These are phyloP conservation scores for Clarkia xantiana DNA, from an alignment of 345 rosid genomes.

Conservation along the genomic window DNA sequence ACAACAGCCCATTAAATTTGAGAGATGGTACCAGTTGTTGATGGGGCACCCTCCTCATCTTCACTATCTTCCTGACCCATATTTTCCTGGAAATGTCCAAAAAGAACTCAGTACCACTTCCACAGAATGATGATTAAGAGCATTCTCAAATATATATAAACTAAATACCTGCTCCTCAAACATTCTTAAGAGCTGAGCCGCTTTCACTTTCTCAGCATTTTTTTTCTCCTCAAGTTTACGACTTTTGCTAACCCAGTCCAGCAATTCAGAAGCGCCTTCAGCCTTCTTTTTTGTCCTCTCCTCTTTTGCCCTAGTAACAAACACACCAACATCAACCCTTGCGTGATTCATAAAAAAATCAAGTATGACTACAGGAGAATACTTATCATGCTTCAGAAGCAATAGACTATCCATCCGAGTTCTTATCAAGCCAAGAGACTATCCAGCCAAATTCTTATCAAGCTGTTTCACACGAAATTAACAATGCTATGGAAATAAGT, in stretches of 20 bases:
- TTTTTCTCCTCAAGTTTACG: constrained; percentile 66
- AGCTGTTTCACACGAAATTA: too few species aligned
- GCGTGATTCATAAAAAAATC: neutral
- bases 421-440: neutral
- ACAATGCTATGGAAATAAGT: too few species aligned
- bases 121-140: neutral
- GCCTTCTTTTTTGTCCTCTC: constrained; percentile 52
- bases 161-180: constrained; percentile 85
- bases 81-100: constrained; percentile 44
- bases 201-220: constrained; percentile 67
- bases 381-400: neutral
- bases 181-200: constrained; percentile 52
- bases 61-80: constrained; percentile 53
- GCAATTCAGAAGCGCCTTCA: constrained; percentile 51
- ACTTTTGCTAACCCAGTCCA: constrained; percentile 61
- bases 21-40: constrained; percentile 25
- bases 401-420: neutral
- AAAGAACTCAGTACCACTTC: neutral
- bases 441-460: too few species aligned
- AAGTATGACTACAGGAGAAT: neutral
- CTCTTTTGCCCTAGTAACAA: constrained; percentile 60
- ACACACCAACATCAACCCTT: constrained; percentile 1
- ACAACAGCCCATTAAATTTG: neutral
- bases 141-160: neutral
- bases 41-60: constrained; percentile 42